Evolutionary conservation across 331 rosid species (phyloP).

Genomic region (Cucumis variabilis): DNA sequence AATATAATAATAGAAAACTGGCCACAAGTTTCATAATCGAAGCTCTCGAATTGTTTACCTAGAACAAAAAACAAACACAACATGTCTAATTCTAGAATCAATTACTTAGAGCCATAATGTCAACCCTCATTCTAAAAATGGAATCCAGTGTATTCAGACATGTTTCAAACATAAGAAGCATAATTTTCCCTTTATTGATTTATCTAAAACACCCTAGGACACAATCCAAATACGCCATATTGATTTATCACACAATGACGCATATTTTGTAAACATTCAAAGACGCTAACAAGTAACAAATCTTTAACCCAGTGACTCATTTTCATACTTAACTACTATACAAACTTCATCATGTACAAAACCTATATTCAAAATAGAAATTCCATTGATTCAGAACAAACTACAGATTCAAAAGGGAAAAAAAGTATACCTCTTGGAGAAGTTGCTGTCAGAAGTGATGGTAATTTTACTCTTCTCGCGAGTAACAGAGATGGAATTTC

Average conservation of each 20-base stretch:
- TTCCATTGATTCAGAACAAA: not conserved
- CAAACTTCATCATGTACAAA: no score
- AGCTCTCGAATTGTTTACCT: not conserved
- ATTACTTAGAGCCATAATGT: not conserved
- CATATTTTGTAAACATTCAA: not conserved
- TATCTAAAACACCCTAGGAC: not conserved
- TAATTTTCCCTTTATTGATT: not conserved
- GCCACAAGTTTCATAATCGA: not conserved
- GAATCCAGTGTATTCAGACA: not conserved
- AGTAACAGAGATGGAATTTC: slow-evolving; percentile 69
- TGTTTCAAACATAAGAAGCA: not conserved
- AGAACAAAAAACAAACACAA: not conserved
- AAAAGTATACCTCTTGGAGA: slow-evolving; percentile 71
- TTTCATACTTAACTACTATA: not conserved
- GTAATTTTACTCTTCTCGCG: slow-evolving; percentile 80
- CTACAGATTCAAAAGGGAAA: not conserved
- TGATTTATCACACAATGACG: not conserved
- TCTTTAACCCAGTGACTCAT: not conserved
- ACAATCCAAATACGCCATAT: not conserved
- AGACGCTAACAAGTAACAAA: not conserved
- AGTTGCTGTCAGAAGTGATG: slow-evolving; percentile 74
- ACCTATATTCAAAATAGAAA: not conserved
- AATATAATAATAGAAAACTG: not conserved
- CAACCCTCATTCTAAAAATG: not conserved
- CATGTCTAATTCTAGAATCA: not conserved